Percentiles rank a stretch among this genome's conserved stretches.
Evolutionary conservation across 73 alveolate genomes (phyloP).

Genomic region (Paramecium sexaurelia): DNA sequence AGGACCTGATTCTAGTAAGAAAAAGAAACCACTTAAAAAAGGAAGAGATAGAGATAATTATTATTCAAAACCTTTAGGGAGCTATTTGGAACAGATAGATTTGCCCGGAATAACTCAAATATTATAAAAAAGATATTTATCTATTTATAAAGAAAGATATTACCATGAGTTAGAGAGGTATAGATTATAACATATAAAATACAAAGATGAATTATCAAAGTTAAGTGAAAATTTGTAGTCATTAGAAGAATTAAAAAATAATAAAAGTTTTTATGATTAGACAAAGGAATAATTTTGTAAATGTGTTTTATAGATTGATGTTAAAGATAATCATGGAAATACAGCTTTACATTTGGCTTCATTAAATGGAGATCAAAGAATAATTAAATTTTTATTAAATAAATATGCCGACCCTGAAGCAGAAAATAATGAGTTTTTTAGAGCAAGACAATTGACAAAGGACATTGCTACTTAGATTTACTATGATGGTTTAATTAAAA

Average conservation of each 20-base stretch:
- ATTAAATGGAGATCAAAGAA: constrained; percentile 55
- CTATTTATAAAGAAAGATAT: not conserved
- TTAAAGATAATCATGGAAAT: constrained; percentile 54
- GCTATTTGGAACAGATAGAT: not conserved
- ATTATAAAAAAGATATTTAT: not conserved
- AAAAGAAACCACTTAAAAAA: not conserved
- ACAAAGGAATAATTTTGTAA: not conserved
- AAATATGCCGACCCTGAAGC: constrained; percentile 37
- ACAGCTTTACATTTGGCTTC: constrained; percentile 68
- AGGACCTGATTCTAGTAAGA: not conserved
- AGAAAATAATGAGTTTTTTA: constrained; percentile 46
- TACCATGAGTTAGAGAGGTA: not conserved
- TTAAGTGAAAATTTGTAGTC: not conserved
- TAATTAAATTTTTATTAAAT: constrained; percentile 46
- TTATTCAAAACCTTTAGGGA: not conserved
- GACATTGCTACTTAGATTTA: not conserved
- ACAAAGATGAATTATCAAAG: not conserved
- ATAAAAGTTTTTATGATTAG: not conserved
- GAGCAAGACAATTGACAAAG: not conserved
- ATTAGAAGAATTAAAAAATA: not conserved
- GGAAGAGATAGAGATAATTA: not conserved
- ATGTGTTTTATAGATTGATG: not conserved
- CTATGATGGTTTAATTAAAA: constrained; percentile 14
- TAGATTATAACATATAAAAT: not conserved
- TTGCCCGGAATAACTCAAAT: not conserved